Evolutionary conservation across 139 green algal species (phyloP).

Genomic region (Auxenochlorella pyrenoidosa): DNA sequence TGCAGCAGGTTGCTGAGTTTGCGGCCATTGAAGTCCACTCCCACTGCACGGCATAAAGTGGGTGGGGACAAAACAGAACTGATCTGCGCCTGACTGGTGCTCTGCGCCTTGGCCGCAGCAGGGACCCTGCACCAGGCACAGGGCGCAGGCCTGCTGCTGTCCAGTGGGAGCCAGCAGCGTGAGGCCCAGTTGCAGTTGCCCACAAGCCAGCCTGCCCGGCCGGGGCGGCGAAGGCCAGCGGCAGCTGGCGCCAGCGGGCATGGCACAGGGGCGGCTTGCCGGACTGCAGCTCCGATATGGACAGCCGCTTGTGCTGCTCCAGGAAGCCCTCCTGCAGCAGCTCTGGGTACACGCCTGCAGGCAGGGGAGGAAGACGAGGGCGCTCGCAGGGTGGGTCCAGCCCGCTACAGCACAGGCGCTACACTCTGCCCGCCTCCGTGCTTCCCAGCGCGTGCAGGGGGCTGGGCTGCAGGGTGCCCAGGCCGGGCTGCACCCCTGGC

Average conservation of each 20-base stretch:
- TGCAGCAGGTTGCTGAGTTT: conserved; percentile 39
- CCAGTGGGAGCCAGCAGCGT: no score
- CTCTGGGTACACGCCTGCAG: conserved; percentile 41
- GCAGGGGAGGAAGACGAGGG: background rate
- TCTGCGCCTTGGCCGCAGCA: background rate
- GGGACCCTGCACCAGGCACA: no score
- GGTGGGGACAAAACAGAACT: background rate
- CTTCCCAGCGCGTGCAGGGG: no score
- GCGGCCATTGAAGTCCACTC: conserved; percentile 29
- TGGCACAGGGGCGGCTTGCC: background rate
- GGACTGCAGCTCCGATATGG: conserved; percentile 44
- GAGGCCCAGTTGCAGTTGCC: no score
- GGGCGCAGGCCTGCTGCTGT: background rate
- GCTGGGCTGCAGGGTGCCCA: no score
- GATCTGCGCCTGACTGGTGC: background rate
- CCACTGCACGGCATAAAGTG: conserved; percentile 3
- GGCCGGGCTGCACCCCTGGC: no score
- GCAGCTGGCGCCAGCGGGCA: no score
- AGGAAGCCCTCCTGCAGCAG: conserved; percentile 37
- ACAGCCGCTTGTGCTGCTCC: conserved; percentile 40
- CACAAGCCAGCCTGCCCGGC: no score
- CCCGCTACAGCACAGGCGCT: no score
- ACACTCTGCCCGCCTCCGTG: background rate
- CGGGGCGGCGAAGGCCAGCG: no score
- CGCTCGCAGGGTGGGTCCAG: background rate